phyloP scores from a whole-genome alignment of 352 stramenopile genomes.

The Globisporangium nodosum region DNA sequence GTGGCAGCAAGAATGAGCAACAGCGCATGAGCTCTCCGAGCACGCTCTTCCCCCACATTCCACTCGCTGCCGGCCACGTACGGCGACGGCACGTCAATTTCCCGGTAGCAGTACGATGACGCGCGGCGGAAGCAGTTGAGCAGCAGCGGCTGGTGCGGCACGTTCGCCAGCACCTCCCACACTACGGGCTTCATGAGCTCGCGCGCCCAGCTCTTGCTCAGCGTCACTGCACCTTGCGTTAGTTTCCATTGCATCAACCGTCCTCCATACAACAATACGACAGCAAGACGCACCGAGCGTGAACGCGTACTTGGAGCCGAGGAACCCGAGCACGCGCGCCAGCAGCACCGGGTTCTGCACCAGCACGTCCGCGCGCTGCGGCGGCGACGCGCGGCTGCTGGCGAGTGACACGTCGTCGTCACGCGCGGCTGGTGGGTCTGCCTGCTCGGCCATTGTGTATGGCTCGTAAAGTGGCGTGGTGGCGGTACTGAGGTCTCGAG shows the following conservation, averaged over 20 bases:
- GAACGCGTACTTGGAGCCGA: constrained; percentile 50
- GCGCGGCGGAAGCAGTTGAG: constrained; percentile 80
- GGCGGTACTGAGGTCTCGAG: no score
- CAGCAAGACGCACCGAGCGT: constrained; percentile 29
- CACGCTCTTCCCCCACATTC: no score
- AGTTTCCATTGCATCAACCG: neutral
- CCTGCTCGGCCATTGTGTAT: constrained; percentile 1
- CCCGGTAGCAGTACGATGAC: constrained; percentile 83
- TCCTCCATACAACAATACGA: constrained; percentile 1
- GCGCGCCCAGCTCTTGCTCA: constrained; percentile 69
- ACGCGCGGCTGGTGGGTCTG: neutral
- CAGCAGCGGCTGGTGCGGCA: constrained; percentile 72
- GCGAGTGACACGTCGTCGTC: constrained; percentile 2
- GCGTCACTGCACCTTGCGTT: constrained; percentile 29
- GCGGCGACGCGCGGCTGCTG: neutral
- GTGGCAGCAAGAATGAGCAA: neutral
- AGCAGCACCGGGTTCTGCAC: constrained; percentile 50
- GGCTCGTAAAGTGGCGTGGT: no score
- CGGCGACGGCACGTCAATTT: constrained; percentile 82
- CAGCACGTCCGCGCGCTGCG: constrained; percentile 28
- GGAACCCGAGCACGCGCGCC: constrained; percentile 54
- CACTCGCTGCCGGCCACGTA: constrained; percentile 20
- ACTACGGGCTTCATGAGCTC: constrained; percentile 78
- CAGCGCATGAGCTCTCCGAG: neutral
- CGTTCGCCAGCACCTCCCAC: constrained; percentile 78